These are phyloP conservation scores for Trichoderma citrinoviride DNA, from an alignment of 2,329 filamentous ascomycete genomes.

Conservation along the genomic window DNA sequence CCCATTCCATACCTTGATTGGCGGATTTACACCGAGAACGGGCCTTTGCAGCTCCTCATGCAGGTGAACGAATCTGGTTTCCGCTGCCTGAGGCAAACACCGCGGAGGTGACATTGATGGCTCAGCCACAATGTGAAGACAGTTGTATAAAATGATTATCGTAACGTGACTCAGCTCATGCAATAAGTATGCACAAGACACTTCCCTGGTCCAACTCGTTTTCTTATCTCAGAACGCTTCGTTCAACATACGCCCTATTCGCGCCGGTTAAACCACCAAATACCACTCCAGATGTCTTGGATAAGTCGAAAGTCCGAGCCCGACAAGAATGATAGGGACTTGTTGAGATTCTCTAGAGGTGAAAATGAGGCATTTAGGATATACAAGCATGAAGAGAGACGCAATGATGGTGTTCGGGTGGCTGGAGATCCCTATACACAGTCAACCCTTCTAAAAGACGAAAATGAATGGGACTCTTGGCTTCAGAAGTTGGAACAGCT, in stretches of 20 bases:
- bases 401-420: background rate
- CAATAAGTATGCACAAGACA: too few relatives aligned
- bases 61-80: too few relatives aligned
- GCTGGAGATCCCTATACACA: background rate
- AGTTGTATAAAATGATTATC: background rate
- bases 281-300: background rate
- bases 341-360: background rate
- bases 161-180: background rate
- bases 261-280: background rate
- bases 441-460: background rate
- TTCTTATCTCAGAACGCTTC: too few relatives aligned
- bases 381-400: background rate
- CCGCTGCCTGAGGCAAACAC: too few relatives aligned
- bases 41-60: too few relatives aligned
- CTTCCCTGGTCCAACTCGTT: background rate
- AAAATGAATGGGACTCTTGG: background rate
- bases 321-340: background rate
- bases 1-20: too few relatives aligned
- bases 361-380: background rate
- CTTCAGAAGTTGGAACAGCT: background rate
- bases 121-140: background rate
- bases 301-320: background rate
- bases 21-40: too few relatives aligned
- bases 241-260: background rate
- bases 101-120: too few relatives aligned